These are phyloP conservation scores for Ochetophila trinervis DNA, from an alignment of 306 rosid species.

Conservation along the genomic window DNA sequence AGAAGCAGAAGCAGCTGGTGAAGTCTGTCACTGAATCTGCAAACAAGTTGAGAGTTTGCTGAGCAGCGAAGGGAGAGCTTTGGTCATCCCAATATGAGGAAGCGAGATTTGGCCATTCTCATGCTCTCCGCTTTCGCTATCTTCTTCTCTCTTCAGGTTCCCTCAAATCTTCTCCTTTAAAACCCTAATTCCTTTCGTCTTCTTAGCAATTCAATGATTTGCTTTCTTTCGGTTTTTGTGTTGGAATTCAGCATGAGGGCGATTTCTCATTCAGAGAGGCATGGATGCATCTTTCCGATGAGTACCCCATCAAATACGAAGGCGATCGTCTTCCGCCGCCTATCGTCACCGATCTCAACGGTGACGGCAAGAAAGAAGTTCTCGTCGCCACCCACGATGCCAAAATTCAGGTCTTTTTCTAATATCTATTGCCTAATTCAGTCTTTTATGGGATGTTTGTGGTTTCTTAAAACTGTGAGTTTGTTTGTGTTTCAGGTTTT, in stretches of 20 bases:
- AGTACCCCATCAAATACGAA: constrained; percentile 87
- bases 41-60: too few species aligned
- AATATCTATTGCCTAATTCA: too few species aligned
- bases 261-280: constrained; percentile 91
- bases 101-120: constrained; percentile 97
- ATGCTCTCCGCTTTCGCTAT: constrained; percentile 98
- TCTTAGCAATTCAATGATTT: background rate
- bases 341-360: constrained; percentile 84
- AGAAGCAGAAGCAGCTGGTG: too few species aligned
- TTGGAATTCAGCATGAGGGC: constrained; percentile 70
- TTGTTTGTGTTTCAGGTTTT: constrained; percentile 46
- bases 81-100: constrained; percentile 54
- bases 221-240: constrained; percentile 4
- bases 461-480: background rate
- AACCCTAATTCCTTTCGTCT: background rate
- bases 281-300: constrained; percentile 93
- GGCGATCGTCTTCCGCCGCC: constrained; percentile 97
- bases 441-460: background rate
- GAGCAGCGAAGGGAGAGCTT: too few species aligned
- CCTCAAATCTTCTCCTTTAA: background rate
- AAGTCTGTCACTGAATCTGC: too few species aligned
- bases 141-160: constrained; percentile 94
- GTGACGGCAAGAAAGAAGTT: constrained; percentile 93
- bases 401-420: constrained; percentile 72
- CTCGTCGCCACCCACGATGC: constrained; percentile 93